Evolutionary conservation across 2,329 filamentous ascomycete species (phyloP).

Genomic region (Fusarium proliferatum): DNA sequence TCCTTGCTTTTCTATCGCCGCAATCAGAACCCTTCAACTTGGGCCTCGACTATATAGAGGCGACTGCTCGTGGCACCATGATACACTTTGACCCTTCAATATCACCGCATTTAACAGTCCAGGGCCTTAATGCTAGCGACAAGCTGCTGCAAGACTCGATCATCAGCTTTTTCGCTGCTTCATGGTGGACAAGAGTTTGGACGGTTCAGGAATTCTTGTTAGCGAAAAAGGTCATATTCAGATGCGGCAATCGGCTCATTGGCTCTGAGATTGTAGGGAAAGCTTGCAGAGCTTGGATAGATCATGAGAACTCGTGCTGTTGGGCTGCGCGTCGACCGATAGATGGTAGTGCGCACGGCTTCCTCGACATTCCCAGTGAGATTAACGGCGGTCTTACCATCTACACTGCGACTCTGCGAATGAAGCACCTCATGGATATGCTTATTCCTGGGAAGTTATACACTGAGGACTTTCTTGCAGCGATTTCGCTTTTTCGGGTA

Average conservation of each 20-base stretch:
- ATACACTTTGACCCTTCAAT: background rate
- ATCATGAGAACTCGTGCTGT: background rate
- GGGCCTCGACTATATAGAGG: background rate
- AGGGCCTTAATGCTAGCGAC: background rate
- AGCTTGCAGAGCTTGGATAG: background rate
- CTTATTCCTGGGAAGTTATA: background rate
- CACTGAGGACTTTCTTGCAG: background rate
- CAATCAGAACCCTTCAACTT: background rate
- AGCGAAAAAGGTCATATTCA: background rate
- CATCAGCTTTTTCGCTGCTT: background rate
- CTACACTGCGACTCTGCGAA: background rate
- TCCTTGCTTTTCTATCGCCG: background rate
- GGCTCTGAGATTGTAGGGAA: accelerated
- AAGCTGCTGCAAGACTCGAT: background rate
- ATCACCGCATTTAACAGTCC: background rate
- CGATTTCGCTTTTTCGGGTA: background rate
- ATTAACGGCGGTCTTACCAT: background rate
- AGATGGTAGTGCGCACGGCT: background rate
- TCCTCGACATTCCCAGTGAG: background rate
- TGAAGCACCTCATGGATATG: background rate
- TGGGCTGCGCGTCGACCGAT: background rate
- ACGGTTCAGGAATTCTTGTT: background rate
- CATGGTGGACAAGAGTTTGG: background rate
- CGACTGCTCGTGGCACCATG: accelerated
- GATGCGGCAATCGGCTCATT: background rate